Percentiles rank a stretch among this genome's conserved stretches.
Evolutionary conservation across 2,329 filamentous ascomycete genomes (phyloP).

Genomic region (Graphiopsis chlorocephala): DNA sequence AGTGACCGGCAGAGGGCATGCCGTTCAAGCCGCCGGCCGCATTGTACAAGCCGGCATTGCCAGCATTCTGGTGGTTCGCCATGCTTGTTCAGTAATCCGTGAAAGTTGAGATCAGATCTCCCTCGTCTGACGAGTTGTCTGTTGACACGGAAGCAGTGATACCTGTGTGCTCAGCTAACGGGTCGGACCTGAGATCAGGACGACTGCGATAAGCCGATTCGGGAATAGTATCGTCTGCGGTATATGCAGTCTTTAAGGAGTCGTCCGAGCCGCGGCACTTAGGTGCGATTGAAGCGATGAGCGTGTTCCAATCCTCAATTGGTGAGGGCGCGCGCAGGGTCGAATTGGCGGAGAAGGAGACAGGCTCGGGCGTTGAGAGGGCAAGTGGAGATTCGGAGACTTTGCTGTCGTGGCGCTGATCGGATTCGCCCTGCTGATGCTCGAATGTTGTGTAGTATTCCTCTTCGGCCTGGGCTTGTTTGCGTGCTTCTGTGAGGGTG

Average conservation of each 20-base stretch:
- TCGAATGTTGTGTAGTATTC: not conserved
- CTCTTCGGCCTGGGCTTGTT: constrained; percentile 6
- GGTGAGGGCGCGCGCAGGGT: not conserved
- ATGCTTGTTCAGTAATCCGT: constrained; percentile 14
- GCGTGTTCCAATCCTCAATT: not conserved
- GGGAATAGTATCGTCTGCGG: not conserved
- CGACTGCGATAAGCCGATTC: constrained; percentile 13
- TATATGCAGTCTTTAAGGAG: constrained; percentile 14
- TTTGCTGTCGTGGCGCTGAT: not conserved
- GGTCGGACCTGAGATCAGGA: not conserved
- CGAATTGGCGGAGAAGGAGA: not conserved
- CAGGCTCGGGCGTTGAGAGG: not conserved
- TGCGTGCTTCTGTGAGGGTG: constrained; percentile 9
- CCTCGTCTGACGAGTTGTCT: not conserved
- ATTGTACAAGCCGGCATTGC: constrained; percentile 28
- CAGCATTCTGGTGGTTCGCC: constrained; percentile 29
- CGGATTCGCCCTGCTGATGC: not conserved
- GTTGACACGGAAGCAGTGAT: not conserved
- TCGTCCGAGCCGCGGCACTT: constrained; percentile 13
- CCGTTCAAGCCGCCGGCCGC: constrained; percentile 25
- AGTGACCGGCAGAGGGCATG: constrained; percentile 38
- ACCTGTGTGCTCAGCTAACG: not conserved
- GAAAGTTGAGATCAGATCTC: not conserved
- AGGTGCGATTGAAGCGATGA: not conserved
- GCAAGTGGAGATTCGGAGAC: not conserved